Evolutionary conservation across 202 grass and related monocot genomes (phyloP), one percentile per base, ranked within the genome.

Genomic region (Saccharum hybrid): DNA sequence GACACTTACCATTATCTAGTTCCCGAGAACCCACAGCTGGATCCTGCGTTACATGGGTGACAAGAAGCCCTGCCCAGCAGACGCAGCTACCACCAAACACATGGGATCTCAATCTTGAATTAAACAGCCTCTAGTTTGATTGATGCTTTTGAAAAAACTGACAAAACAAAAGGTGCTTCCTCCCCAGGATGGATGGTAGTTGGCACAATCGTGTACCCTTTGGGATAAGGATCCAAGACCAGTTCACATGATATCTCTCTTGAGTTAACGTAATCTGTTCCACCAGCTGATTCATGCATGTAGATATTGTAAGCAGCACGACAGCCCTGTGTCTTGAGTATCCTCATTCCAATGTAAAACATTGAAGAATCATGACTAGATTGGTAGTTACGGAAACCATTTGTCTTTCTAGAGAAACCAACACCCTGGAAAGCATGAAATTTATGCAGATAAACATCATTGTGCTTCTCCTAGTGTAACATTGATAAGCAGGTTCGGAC

Each of bases 271-370:
- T 99, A 99, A 88, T 99, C 96, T 65, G 96, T 96, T 79, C 96
- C 96, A 12, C 96, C 96, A 22, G 89, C 96, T 15, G 93, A 96
- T 84, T 99, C 96, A 87, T 99, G 96, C 87, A 99, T 88, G 84
- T 99, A 99, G 85, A 99, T 99, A 88, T 99, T 99, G 75, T 96
- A 99, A 78, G 96, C 91, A 82, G 96, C 96, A 52, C 93, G 93
- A 12, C 86, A 89, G 42, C 96, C 96, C 66, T 88, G 81, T 76
- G 96, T 99, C 85, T 99, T 99, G 57, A 99, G 93, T 91, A 99
- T 99, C 84, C 96, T 86, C 91, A 96, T 86, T 87, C 96, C 96
- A 60, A 99, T 96, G 74, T 94, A 99, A 71, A 96, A 96, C 93
- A 99, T 92, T 28, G 93, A 94, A 46, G 92, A 94, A 93, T 99